A percentile compares a stretch with the other conserved stretches of the same genome.
Evolutionary conservation across 2,329 filamentous ascomycete species (phyloP).

Genomic region (Ceratocystis cubensis): DNA sequence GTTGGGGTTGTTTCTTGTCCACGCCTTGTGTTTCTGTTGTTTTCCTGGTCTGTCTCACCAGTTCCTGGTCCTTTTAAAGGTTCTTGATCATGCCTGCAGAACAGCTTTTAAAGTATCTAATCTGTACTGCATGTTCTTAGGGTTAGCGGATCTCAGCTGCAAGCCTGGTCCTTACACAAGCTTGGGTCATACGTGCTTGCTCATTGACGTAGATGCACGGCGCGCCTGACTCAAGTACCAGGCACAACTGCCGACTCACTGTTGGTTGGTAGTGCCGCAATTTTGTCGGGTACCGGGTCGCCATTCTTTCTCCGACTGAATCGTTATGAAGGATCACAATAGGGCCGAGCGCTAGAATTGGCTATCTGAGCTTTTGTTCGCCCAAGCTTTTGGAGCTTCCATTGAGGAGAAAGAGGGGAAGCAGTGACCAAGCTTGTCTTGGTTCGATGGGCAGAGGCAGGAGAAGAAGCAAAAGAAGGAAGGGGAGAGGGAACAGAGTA

Average conservation of each 20-base stretch:
- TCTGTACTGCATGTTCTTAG: too few species aligned
- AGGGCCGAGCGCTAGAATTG: not conserved
- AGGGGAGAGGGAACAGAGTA: not conserved
- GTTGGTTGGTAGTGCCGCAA: not conserved
- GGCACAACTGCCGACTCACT: not conserved
- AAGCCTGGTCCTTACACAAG: too few species aligned
- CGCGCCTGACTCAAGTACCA: not conserved
- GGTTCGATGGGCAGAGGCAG: not conserved
- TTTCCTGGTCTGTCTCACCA: not conserved
- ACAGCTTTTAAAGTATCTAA: too few species aligned
- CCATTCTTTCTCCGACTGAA: not conserved
- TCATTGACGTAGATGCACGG: too few species aligned
- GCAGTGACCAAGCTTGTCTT: not conserved
- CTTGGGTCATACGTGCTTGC: too few species aligned
- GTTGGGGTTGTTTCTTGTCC: not conserved
- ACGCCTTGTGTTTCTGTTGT: not conserved
- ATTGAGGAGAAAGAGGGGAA: not conserved
- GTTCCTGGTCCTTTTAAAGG: too few species aligned
- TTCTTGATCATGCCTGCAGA: too few species aligned
- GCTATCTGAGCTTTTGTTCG: not conserved
- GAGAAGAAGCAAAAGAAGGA: not conserved
- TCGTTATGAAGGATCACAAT: not conserved
- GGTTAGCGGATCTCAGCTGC: too few species aligned
- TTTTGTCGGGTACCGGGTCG: not conserved
- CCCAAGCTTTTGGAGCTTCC: constrained; percentile 3